These are phyloP conservation scores for Metschnikowia santaceciliae DNA, from an alignment of 805 yeast genomes.

Conservation along the genomic window DNA sequence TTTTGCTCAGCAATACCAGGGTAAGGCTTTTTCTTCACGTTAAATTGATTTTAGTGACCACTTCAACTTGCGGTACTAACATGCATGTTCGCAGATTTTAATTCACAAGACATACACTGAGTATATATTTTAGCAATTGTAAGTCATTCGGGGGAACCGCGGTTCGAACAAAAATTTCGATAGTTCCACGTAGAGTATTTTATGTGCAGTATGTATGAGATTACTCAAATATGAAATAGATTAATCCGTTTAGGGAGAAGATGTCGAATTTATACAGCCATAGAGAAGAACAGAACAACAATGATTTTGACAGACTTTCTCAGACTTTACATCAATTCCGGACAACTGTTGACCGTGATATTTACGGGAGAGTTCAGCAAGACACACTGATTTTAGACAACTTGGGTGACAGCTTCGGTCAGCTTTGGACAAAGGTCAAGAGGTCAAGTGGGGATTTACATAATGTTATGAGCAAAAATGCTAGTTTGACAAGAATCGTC, in stretches of 20 bases:
- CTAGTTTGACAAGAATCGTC: constrained; percentile 37
- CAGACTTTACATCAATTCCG: constrained; percentile 41
- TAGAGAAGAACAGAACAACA: constrained; percentile 41
- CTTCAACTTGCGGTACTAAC: neutral
- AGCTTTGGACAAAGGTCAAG: constrained; percentile 34
- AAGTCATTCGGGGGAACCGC: neutral
- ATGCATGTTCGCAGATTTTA: neutral
- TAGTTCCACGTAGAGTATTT: neutral
- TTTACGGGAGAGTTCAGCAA: constrained; percentile 38
- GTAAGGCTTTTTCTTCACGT: neutral
- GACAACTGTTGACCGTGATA: constrained; percentile 39
- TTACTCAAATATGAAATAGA: neutral
- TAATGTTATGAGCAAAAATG: constrained; percentile 39
- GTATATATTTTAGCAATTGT: neutral
- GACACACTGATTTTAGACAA: constrained; percentile 37
- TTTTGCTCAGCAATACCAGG: neutral
- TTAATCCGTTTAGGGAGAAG: neutral
- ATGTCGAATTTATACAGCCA: constrained; percentile 31
- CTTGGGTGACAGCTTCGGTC: constrained; percentile 37
- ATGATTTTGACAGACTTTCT: constrained; percentile 40
- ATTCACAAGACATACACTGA: neutral
- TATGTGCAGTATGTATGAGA: constrained; percentile 1
- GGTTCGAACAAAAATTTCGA: no score
- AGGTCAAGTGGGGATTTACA: constrained; percentile 39
- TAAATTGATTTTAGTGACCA: neutral